A percentile compares a stretch with the other conserved stretches of the same genome.
Conservation (phyloP, 1,284 basidiomycete genomes). For the Cystobasidium sp. region DNA sequence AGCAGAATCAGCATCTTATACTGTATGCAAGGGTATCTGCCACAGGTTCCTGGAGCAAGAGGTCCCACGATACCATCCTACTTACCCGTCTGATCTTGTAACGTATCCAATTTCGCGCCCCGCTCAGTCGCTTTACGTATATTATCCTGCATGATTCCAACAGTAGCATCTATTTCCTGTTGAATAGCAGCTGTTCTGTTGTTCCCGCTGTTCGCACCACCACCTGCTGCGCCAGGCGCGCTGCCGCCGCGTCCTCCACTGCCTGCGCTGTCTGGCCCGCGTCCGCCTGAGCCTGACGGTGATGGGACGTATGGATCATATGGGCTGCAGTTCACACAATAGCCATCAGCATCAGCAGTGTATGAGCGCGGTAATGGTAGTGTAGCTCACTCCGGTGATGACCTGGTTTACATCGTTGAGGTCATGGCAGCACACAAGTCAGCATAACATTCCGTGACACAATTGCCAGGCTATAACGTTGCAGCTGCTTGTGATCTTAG, state of each 20-base stretch:
- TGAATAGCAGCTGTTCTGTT: conserved; percentile 85
- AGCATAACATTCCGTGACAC: too few species aligned
- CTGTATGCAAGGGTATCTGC: too few species aligned
- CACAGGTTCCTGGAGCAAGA: too few species aligned
- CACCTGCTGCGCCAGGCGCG: background rate
- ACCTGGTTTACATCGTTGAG: too few species aligned
- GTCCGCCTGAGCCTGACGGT: conserved; percentile 18
- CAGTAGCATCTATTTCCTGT: conserved; percentile 90
- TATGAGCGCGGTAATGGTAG: too few species aligned
- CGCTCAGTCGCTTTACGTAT: conserved; percentile 94
- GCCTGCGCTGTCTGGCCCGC: conserved; percentile 19
- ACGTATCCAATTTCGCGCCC: conserved; percentile 87
- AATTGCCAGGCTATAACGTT: too few species aligned
- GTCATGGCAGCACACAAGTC: too few species aligned
- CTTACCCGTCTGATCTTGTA: conserved; percentile 97
- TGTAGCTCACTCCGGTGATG: too few species aligned
- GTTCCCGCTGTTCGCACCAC: conserved; percentile 30
- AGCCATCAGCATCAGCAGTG: too few species aligned
- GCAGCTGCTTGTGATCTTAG: too few species aligned
- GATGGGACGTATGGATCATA: conserved; percentile 42
- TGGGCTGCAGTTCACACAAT: conserved; percentile 14
- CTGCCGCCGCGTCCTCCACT: background rate
- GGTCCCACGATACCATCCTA: conserved; percentile 45
- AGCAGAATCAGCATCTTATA: too few species aligned
- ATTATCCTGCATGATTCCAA: conserved; percentile 97